These are phyloP conservation scores for Lecanicillium sp. DNA, from an alignment of 2,329 filamentous ascomycete species.

Conservation along the genomic window DNA sequence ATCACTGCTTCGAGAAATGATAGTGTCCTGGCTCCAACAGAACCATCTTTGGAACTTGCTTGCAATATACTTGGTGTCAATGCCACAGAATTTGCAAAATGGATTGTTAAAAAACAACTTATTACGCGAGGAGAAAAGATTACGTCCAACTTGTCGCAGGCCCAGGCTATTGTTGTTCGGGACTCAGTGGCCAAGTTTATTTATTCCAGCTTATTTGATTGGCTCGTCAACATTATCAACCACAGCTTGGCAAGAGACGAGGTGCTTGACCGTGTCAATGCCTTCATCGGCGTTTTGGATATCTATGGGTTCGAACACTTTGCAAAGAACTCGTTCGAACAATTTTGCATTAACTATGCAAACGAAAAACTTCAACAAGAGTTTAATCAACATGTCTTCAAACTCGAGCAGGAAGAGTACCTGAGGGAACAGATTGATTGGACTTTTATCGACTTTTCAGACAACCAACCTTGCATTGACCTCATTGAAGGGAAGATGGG, in stretches of 20 bases:
- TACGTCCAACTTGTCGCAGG: slow-evolving; percentile 85
- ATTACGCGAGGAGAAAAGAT: slow-evolving; percentile 97
- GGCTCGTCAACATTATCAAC: slow-evolving; percentile 98
- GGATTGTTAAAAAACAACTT: slow-evolving; percentile 98
- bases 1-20: slow-evolving; percentile 87
- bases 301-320: slow-evolving; percentile 99
- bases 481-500: slow-evolving; percentile 95
- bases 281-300: slow-evolving; percentile 97
- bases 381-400: slow-evolving; percentile 99
- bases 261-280: slow-evolving; percentile 70
- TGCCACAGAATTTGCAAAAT: slow-evolving; percentile 79
- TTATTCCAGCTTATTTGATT: slow-evolving; percentile 97
- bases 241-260: slow-evolving; percentile 80
- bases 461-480: slow-evolving; percentile 98
- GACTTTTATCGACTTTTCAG: slow-evolving; percentile 99
- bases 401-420: slow-evolving; percentile 97
- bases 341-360: slow-evolving; percentile 99
- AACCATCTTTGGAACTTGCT: slow-evolving; percentile 75
- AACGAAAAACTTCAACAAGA: slow-evolving; percentile 99
- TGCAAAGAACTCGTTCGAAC: slow-evolving; percentile 98
- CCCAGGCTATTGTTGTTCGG: slow-evolving; percentile 87
- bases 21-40: slow-evolving; percentile 69
- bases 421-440: slow-evolving; percentile 94
- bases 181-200: slow-evolving; percentile 99
- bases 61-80: slow-evolving; percentile 84